These are phyloP conservation scores for Xylaria sp. DNA, from an alignment of 2,329 filamentous ascomycete genomes.

Conservation along the genomic window DNA sequence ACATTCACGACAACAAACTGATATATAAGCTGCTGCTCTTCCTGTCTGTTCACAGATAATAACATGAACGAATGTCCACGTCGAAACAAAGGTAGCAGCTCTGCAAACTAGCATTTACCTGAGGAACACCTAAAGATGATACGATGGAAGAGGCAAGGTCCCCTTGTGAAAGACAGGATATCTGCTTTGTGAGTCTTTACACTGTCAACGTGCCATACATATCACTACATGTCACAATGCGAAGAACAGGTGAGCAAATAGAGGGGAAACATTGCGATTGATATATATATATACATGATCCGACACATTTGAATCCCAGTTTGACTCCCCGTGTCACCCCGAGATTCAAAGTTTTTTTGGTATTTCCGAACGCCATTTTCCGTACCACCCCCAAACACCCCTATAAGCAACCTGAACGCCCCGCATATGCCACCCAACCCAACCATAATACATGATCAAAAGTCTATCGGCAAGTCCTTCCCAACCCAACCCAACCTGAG, in stretches of 20 bases:
- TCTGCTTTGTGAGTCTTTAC: background rate
- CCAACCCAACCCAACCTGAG: background rate
- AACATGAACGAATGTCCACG: too few relatives aligned
- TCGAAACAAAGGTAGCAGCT: too few relatives aligned
- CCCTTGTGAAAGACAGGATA: background rate
- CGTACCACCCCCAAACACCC: background rate
- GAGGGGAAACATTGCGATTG: background rate
- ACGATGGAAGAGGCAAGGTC: background rate
- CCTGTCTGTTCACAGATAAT: too few relatives aligned
- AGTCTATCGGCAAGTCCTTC: background rate
- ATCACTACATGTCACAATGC: background rate
- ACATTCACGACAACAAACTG: too few relatives aligned
- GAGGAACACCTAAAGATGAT: background rate
- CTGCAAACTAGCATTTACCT: background rate
- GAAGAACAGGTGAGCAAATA: background rate
- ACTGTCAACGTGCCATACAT: background rate
- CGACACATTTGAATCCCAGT: background rate
- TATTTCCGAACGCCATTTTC: background rate
- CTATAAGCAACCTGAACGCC: too few relatives aligned
- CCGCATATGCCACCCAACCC: background rate
- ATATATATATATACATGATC: background rate
- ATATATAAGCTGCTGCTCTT: too few relatives aligned
- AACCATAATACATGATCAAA: background rate
- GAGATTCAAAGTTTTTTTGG: background rate
- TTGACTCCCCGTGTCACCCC: background rate